Percentiles rank a stretch among this genome's conserved stretches.
Conservation (phyloP, 2,329 filamentous ascomycete species). For the Tolypocladium album region DNA sequence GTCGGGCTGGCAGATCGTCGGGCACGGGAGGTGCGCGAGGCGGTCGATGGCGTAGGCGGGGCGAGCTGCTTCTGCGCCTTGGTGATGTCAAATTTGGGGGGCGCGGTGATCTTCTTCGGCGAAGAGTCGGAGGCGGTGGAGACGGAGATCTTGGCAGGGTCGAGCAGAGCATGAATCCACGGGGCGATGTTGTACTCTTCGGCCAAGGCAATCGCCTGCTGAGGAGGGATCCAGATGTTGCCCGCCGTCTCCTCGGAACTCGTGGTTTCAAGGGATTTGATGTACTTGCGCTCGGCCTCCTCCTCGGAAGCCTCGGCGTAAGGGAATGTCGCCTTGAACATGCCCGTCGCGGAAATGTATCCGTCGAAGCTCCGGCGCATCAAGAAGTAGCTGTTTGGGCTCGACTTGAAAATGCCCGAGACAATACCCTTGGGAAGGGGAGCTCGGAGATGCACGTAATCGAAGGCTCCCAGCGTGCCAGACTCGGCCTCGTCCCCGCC, state of each 20-base stretch:
- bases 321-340: conserved; percentile 87
- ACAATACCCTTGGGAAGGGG: conserved; percentile 84
- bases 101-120: conserved; percentile 66
- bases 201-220: conserved; percentile 69
- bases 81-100: conserved; percentile 64
- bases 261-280: conserved; percentile 73
- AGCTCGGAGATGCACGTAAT: conserved; percentile 91
- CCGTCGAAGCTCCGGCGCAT: conserved; percentile 86
- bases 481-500: conserved; percentile 64
- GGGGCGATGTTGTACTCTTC: conserved; percentile 75
- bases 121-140: conserved; percentile 53
- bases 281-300: conserved; percentile 65
- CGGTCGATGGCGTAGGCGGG: conserved; percentile 36
- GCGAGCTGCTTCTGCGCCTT: conserved; percentile 30
- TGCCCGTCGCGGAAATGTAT: conserved; percentile 75
- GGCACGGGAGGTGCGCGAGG: conserved; percentile 34
- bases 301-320: conserved; percentile 65
- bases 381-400: conserved; percentile 89
- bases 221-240: conserved; percentile 89
- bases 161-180: conserved; percentile 89
- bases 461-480: conserved; percentile 71
- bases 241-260: conserved; percentile 89
- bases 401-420: conserved; percentile 85
- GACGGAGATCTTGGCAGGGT: conserved; percentile 65
- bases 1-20: conserved; percentile 49